Evolutionary conservation across 495 filamentous ascomycete species (phyloP).

Genomic region (Penicillium paxilli): DNA sequence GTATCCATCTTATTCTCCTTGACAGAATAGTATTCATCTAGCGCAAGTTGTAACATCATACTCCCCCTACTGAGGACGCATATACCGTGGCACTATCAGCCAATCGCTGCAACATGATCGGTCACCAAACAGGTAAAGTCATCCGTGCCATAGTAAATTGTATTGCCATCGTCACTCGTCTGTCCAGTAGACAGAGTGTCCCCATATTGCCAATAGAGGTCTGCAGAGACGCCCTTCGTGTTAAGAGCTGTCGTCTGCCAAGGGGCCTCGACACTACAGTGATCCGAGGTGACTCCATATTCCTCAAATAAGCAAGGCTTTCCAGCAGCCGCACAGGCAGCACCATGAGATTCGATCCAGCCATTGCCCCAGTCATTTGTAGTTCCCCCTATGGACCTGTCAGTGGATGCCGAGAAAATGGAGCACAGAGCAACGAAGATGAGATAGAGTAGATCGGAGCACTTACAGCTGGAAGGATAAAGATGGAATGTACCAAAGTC

Average conservation of each 20-base stretch:
- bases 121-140: conserved; percentile 58
- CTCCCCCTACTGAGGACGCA: no score
- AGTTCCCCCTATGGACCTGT: conserved; percentile 34
- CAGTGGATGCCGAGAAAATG: conserved; percentile 1
- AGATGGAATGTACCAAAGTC: conserved; percentile 70
- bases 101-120: conserved; percentile 55
- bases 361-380: conserved; percentile 46
- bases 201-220: conserved; percentile 70
- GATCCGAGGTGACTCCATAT: conserved; percentile 54
- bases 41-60: no score
- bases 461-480: conserved; percentile 57
- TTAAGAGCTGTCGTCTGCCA: conserved; percentile 60
- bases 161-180: conserved; percentile 62
- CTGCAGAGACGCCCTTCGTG: conserved; percentile 50
- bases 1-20: no score
- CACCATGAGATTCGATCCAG: conserved; percentile 64
- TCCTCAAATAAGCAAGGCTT: conserved; percentile 73
- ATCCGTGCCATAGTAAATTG: conserved; percentile 55
- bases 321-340: conserved; percentile 50
- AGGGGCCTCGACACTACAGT: conserved; percentile 44
- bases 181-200: conserved; percentile 53
- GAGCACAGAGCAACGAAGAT: neutral
- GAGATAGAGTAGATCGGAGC: no score
- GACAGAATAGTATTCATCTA: no score
- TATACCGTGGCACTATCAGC: no score